Evolutionary conservation across 2,329 filamentous ascomycete species (phyloP), one percentile per base, ranked within the genome.

Genomic region (Penicillium griseofulvum): DNA sequence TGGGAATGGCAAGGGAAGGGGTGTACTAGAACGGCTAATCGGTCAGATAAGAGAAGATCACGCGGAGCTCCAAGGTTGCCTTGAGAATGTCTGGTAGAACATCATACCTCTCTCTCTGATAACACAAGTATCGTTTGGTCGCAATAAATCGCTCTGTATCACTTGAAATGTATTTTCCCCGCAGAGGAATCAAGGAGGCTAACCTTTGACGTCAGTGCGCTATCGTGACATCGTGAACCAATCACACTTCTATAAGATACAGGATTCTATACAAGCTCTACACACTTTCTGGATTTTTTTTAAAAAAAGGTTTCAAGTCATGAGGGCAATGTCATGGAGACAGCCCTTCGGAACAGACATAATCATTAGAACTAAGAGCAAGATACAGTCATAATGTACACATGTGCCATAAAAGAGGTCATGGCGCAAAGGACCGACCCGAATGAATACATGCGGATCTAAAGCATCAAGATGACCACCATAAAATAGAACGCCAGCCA

Each of bases 301-400:
- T 31, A 2, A 10, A 31, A 12, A 19, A 17, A n/a, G n/a, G 14
- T 22, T 38, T 29, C 28, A 33, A 49, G 28, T 57, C 28, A 59
- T 57, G 39, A 41, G 49, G 46, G 17, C 49, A 46, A 46, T 43
- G 51, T 55, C 51, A 45, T 29, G 17, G 22, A 54, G 54, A 56
- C 49, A 53, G 38, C 54, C 59, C 46, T 37, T 45, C 48, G 39
- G 46, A 60, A 63, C 42, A 58, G 56, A 57, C 63, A 57, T 65
- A 49, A 65, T 65, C 62, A 62, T 65, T 65, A 65, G 54, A 60
- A 62, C 57, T 58, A 57, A 54, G 55, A 58, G 57, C 53, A 60
- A 58, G 49, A 57, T 38, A 54, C 52, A 63, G 50, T 38, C 63
- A 57, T 65, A 65, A 66, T 65, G 39, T 65, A 66, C 63, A 66